phyloP scores from a whole-genome alignment of 2,329 filamentous ascomycete genomes.

The Pseudogymnoascus sp. region DNA sequence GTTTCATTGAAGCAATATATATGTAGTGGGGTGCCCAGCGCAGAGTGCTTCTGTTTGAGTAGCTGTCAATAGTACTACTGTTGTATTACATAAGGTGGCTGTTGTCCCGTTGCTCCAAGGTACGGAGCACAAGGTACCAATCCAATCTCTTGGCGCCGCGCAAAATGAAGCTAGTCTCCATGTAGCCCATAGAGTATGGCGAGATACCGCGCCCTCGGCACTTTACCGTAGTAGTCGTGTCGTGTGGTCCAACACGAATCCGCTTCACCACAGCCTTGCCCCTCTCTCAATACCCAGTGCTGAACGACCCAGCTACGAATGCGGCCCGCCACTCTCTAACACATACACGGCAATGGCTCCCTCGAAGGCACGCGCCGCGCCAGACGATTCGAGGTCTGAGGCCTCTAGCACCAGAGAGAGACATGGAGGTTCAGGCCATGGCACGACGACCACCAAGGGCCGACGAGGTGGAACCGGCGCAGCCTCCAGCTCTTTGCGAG shows the following conservation, averaged over 20 bases:
- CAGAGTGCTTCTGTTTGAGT: neutral
- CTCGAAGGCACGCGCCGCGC: slow-evolving; percentile 22
- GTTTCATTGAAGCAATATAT: neutral
- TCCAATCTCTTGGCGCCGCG: neutral
- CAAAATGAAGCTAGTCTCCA: neutral
- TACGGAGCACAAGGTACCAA: neutral
- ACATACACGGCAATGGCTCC: slow-evolving; percentile 22
- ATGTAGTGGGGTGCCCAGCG: neutral
- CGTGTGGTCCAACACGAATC: slow-evolving; percentile 1
- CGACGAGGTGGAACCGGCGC: slow-evolving; percentile 20
- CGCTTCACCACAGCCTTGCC: neutral
- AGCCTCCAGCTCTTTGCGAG: slow-evolving; percentile 22
- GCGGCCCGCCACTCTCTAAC: slow-evolving; percentile 1
- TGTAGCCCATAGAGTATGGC: neutral
- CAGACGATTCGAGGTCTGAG: slow-evolving; percentile 29
- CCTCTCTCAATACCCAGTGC: neutral
- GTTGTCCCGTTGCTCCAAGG: neutral
- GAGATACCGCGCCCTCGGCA: neutral
- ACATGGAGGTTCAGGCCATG: slow-evolving; percentile 6
- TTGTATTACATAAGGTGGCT: neutral
- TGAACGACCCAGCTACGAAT: neutral
- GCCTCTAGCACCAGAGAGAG: slow-evolving; percentile 30
- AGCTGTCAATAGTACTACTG: neutral
- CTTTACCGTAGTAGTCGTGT: neutral
- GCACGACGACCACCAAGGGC: slow-evolving; percentile 21